These are phyloP conservation scores for Komagataella populi DNA, from an alignment of 805 yeast species.

Conservation along the genomic window DNA sequence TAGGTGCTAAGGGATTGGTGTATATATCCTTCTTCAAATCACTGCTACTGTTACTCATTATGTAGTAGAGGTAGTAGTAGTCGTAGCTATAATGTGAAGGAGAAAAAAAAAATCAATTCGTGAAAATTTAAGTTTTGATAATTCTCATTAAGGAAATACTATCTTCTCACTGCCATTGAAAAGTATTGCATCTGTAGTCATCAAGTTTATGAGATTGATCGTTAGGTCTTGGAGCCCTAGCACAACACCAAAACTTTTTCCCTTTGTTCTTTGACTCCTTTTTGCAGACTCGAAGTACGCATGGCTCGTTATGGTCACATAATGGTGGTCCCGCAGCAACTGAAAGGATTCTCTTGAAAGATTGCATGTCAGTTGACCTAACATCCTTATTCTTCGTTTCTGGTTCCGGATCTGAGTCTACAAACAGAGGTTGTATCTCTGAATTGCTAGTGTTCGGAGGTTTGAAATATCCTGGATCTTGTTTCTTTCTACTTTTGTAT, in stretches of 20 bases:
- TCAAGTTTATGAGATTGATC: not conserved
- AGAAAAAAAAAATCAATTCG: not conserved
- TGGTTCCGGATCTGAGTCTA: not conserved
- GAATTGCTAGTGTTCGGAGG: not conserved
- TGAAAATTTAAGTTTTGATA: not conserved
- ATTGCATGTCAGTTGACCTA: slow-evolving; percentile 4
- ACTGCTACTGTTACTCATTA: not conserved
- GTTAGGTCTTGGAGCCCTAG: slow-evolving; percentile 15
- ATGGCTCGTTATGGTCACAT: slow-evolving; percentile 34
- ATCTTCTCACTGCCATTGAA: not conserved
- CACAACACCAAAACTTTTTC: slow-evolving; percentile 41
- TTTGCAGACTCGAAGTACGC: slow-evolving; percentile 30
- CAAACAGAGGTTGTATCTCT: not conserved
- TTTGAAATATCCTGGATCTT: slow-evolving; percentile 1
- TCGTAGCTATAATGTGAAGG: not conserved
- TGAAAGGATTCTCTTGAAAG: slow-evolving; percentile 11
- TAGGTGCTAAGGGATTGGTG: slow-evolving; percentile 4
- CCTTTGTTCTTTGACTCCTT: slow-evolving; percentile 25
- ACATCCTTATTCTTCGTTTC: not conserved
- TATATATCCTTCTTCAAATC: slow-evolving; percentile 1
- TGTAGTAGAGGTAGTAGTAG: not conserved
- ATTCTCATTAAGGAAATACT: not conserved
- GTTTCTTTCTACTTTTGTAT: slow-evolving; percentile 1
- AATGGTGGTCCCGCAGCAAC: slow-evolving; percentile 16
- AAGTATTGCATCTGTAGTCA: not conserved